A percentile compares a stretch with the other conserved stretches of the same genome.
Evolutionary conservation across 768 basidiomycete genomes (phyloP).

Genomic region (Psilocybe cubensis): DNA sequence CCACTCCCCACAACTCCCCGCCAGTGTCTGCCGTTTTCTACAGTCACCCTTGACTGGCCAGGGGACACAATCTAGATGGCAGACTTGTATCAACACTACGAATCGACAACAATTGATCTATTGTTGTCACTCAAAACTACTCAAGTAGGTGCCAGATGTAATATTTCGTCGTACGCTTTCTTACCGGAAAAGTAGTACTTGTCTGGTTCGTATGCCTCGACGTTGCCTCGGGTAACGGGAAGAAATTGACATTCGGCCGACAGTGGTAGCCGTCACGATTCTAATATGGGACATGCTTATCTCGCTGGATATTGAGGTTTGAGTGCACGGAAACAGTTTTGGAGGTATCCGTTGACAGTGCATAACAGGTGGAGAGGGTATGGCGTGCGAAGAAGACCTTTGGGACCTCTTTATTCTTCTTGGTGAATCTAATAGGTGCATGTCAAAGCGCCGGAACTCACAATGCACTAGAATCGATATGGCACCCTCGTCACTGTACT

Average conservation of each 20-base stretch:
- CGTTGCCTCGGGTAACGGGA: not conserved
- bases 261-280: conserved; percentile 3
- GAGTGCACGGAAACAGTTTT: not conserved
- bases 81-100: not conserved
- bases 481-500: conserved; percentile 18
- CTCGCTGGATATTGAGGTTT: conserved; percentile 11
- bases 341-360: not conserved
- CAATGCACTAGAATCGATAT: conserved; percentile 20
- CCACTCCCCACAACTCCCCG: not conserved
- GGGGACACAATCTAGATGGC: not conserved
- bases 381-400: conserved; percentile 23
- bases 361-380: conserved; percentile 16
- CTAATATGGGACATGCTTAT: conserved; percentile 10
- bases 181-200: not conserved
- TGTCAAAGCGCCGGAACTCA: not conserved
- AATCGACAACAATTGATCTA: not conserved
- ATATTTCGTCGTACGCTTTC: not conserved
- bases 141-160: not conserved
- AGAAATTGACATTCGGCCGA: not conserved
- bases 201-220: not conserved
- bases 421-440: conserved; percentile 8
- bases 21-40: not conserved
- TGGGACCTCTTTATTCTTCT: conserved; percentile 22
- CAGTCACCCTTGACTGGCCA: not conserved
- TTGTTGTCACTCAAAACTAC: not conserved